Evolutionary conservation across 140 eudicot species (phyloP), one percentile per base, ranked within the genome.

Genomic region (Ambrosia hybrid): DNA sequence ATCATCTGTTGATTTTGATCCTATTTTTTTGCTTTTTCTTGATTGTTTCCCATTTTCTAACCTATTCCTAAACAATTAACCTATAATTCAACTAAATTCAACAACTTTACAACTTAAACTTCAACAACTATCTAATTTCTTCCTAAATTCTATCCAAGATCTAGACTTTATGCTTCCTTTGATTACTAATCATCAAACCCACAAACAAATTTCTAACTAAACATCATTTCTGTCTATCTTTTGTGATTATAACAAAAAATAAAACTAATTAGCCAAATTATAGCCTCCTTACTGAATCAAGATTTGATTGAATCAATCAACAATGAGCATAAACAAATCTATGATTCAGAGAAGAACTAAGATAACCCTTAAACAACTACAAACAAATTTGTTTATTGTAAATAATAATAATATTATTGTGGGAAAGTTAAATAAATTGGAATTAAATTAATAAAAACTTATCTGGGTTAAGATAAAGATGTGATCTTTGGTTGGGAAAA

Each of bases 31-130:
- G 80, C 75, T 83, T 76, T 80, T 94, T 53, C 75, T 82, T 61
- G 85, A 77, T 65, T 88, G 78, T 70, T 85, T 94, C 89, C 89
- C 97, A 90, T 94, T 30, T 36, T 57, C 21, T 68, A 61, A 65
- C 77, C 61, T 57, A 52, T 5, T 33, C 17, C 16, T 36, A 48
- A 51, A 64, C 37, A 62, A 21, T 51, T 17, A 65, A 67, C 16
- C 57, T 51, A 33, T 10, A 10, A 34, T 21, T 21, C 30, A 21
- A 13, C 43, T 14, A 71, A 62, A 62, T 63, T 71, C 6, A 9
- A 57, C 64, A 72, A 66, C 36, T 75, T 56, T 65, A 45, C n/a
- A 72, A 72, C 43, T 48, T 16, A 65, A 64, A 36, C 12, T 77
- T 57, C 43, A 49, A 49, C 34, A 41, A 70, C 3, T 13, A 53